A percentile compares a stretch with the other conserved stretches of the same genome.
phyloP scores from a whole-genome alignment of 1,284 basidiomycete genomes.

The Puccinia horiana region DNA sequence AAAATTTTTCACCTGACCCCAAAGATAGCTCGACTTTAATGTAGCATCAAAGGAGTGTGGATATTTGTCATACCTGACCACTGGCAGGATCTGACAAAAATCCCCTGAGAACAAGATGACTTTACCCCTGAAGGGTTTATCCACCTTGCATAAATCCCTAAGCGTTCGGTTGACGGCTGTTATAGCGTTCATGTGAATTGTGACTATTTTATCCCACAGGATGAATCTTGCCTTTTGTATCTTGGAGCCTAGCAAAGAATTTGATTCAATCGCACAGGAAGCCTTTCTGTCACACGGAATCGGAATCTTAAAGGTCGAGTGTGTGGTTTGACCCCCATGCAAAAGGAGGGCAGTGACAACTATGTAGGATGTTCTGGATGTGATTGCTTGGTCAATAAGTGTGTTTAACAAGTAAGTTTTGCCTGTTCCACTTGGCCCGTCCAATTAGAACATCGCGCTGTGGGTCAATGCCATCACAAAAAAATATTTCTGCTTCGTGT shows the following conservation, averaged over 20 bases:
- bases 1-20: too few species aligned
- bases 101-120: not conserved
- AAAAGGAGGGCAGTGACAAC: slow-evolving; percentile 62
- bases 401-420: slow-evolving; percentile 64
- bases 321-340: slow-evolving; percentile 61
- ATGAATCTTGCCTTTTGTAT: not conserved
- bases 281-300: not conserved
- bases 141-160: not conserved
- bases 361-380: too few species aligned
- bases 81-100: not conserved
- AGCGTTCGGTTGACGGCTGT: not conserved
- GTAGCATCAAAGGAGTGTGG: not conserved
- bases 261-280: not conserved
- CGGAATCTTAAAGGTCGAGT: slow-evolving; percentile 63
- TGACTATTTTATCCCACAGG: not conserved
- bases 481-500: not conserved
- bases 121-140: not conserved
- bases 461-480: too few species aligned
- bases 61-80: too few species aligned
- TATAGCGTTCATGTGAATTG: not conserved
- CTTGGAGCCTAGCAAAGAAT: not conserved
- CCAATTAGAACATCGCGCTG: not conserved
- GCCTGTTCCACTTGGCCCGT: slow-evolving; percentile 54
- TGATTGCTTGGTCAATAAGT: slow-evolving; percentile 58
- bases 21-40: not conserved